Base-by-base conservation (phyloP, 2,329 filamentous ascomycete genomes). In the Ascochyta fabae region DNA sequence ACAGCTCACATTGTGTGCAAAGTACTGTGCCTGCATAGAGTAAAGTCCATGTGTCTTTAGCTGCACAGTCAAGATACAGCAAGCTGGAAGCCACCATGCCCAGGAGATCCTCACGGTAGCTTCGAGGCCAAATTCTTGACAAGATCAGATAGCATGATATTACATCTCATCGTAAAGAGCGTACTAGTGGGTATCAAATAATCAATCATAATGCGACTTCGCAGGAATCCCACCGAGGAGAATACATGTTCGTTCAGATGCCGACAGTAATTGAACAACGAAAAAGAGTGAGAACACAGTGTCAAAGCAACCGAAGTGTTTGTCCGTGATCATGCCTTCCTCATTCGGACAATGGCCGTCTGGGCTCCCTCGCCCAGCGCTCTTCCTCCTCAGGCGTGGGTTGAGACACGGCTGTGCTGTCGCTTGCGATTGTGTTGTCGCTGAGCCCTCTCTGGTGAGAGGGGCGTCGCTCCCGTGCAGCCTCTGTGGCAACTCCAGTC, bases 341-440 rank as follows among this genome's bases (percentile, higher is more conserved):
- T 57, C 38, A 61, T n/a, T 58, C 49, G 12, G 61, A 66, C n/a
- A 62, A 42, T 6, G 62, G 56, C n/a, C 60, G 44, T n/a, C 40
- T 49, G 16, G 56, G 54, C 34, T 52, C 22, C 34, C 15, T 61
- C 3, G 40, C 63, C 72, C 72, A 75, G 12, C 47, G 56, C 42
- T 69, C 65, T 38, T 70, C 39, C 35, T 75, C 70, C 43, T 74
- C 71, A 16, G 70, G 65, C 31, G 71, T 73, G 1, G 71, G 70
- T 27, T 72, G 63, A n/a, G 69, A 73, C 9, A 74, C 68, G 7
- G 65, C 72, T 35, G 72, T 75, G 43, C 60, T 71, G 10, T 74
- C 70, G 43, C 70, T 74, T 24, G 69, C 61, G 1, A 73, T 50
- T 4, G 72, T 73, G 3, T 56, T 62, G 52, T 75, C 70, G 57